Evolutionary conservation across 2,329 filamentous ascomycete species (phyloP).

Genomic region (Fusarium sp.): DNA sequence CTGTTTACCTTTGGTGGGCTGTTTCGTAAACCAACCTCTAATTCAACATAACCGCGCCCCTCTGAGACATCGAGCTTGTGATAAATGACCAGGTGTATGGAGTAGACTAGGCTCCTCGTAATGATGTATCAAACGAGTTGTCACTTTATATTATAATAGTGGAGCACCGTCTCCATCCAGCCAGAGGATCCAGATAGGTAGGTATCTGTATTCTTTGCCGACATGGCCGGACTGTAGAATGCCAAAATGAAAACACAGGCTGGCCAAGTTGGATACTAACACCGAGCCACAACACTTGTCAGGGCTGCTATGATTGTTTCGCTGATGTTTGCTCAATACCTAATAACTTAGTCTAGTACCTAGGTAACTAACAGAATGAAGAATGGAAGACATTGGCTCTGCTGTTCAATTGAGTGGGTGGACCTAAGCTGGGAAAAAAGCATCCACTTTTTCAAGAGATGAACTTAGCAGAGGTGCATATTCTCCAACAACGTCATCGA

Average conservation of each 20-base stretch:
- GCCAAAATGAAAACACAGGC: neutral
- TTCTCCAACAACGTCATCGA: conserved; percentile 33
- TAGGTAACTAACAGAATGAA: neutral
- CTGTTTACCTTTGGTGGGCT: conserved; percentile 1
- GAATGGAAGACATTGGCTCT: neutral
- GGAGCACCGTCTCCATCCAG: neutral
- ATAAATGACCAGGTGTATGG: conserved; percentile 13
- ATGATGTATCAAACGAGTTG: conserved; percentile 15
- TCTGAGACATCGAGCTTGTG: conserved; percentile 10
- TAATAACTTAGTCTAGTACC: neutral
- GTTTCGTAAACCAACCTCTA: conserved; percentile 9
- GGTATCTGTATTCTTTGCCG: neutral
- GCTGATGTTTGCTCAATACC: neutral
- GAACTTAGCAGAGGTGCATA: neutral
- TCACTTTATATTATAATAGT: neutral
- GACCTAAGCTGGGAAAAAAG: conserved; percentile 6
- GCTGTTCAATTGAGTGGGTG: conserved; percentile 6
- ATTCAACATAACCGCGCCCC: conserved; percentile 1
- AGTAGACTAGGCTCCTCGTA: conserved; percentile 7
- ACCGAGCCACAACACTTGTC: neutral
- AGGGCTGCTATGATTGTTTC: neutral
- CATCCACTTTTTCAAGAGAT: conserved; percentile 35
- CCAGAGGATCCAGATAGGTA: neutral
- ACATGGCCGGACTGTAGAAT: neutral
- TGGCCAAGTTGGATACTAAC: neutral